Base-by-base conservation (phyloP, 2,329 filamentous ascomycete species). In the Bisporella sp. region DNA sequence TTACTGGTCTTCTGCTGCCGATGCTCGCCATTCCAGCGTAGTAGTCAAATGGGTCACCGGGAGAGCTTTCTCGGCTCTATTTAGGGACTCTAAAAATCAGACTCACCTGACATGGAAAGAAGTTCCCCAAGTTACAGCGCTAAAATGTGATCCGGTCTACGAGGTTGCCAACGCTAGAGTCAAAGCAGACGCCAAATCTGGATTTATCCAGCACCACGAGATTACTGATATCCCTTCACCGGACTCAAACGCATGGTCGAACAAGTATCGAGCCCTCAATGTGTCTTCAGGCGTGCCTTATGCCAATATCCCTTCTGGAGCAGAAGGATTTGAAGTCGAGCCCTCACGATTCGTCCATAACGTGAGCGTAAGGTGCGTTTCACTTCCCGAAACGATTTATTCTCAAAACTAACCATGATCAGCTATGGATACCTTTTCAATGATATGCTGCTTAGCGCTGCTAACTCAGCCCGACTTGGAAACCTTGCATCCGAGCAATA, bases 131-230 rank as follows among this genome's bases (percentile, higher is more conserved):
- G 50, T 57, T 5, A 53, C 49, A 11, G 52, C 53, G 31, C 13
- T 55, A 35, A 57, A 57, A 11, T 57, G 54, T 37, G 49, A 47
- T 11, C 52, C 54, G 6, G 48, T 55, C n/a, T 55, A 53, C 35
- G 54, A 57, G 44, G 31, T 48, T 29, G 45, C 54, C 5, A 52
- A 50, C 46, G 48, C 50, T 11, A 55, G 33, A 30, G 48, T 57
- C 3, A 52, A 39, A 6, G 48, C 55, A n/a, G 54, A 49, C 45
- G 31, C 47, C 4, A 35, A 31, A 4, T 46, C 48, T 12, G 48
- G 46, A 4, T 43, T 47, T 12, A 50, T 57, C 1, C 45, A 51
- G 32, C 41, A 52, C 46, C 51, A 57, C 40, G 50, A 32, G 1
- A 49, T 57, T 37, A 29, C 49, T 9, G 41, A 45, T 31, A 35